Conservation (phyloP, 2,329 filamentous ascomycete species). For the Penicillium sp. region DNA sequence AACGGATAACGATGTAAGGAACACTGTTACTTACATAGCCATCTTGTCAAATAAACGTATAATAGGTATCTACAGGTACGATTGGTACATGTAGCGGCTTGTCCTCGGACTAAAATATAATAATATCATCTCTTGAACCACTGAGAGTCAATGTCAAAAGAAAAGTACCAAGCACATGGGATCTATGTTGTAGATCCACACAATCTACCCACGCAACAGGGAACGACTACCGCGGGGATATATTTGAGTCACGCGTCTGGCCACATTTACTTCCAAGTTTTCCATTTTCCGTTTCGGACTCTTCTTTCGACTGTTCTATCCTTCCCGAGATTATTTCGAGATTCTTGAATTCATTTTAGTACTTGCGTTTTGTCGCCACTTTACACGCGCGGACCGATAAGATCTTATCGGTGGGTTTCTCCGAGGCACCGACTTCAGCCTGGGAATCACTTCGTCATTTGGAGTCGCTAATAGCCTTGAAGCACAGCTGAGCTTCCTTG, state of each 20-base stretch:
- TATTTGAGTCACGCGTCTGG: background rate
- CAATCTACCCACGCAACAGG: background rate
- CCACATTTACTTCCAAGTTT: background rate
- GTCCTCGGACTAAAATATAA: too few species aligned
- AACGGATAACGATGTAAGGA: too few species aligned
- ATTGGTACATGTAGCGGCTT: too few species aligned
- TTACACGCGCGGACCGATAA: slow-evolving; percentile 4
- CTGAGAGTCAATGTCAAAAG: too few species aligned
- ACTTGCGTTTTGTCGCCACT: background rate
- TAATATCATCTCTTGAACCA: too few species aligned
- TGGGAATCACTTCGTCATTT: slow-evolving; percentile 16
- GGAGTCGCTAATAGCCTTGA: background rate
- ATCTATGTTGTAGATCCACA: background rate
- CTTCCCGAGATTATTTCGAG: too few species aligned
- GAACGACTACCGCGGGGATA: background rate
- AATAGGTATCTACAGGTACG: too few species aligned
- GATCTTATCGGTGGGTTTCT: slow-evolving; percentile 29
- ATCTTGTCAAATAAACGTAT: too few species aligned
- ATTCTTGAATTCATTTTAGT: background rate
- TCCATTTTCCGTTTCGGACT: background rate
- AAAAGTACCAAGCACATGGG: background rate
- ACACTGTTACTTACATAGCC: too few species aligned
- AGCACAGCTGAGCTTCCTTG: too few species aligned
- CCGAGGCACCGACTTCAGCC: slow-evolving; percentile 18
- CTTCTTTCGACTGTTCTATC: background rate